phyloP scores from a whole-genome alignment of 2,329 filamentous ascomycete species.

The Colletotrichum lupini region DNA sequence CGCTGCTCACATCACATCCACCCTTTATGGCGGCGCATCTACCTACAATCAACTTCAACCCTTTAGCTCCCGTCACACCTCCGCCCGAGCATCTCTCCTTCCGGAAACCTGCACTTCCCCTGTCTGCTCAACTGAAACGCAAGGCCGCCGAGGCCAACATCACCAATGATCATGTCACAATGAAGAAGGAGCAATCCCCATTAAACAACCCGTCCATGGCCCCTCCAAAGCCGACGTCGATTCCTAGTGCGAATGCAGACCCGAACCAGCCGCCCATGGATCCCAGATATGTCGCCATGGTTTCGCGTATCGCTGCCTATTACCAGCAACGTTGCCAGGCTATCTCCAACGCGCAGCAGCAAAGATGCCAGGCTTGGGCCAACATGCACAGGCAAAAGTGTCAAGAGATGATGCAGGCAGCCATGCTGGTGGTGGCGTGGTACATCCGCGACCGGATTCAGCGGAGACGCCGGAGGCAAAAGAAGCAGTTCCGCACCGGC shows the following conservation, averaged over 20 bases:
- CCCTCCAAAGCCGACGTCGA: slow-evolving; percentile 18
- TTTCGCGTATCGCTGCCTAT: slow-evolving; percentile 58
- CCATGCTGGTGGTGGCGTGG: slow-evolving; percentile 62
- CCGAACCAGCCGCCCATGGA: slow-evolving; percentile 42
- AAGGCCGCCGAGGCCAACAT: slow-evolving; percentile 32
- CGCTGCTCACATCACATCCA: slow-evolving; percentile 7
- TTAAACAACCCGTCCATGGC: slow-evolving; percentile 5
- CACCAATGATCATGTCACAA: slow-evolving; percentile 21
- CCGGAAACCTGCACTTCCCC: slow-evolving; percentile 31
- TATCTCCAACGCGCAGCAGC: slow-evolving; percentile 58
- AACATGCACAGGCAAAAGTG: slow-evolving; percentile 57
- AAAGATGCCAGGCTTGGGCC: slow-evolving; percentile 60
- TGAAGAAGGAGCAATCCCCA: slow-evolving; percentile 28
- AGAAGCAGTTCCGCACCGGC: slow-evolving; percentile 53
- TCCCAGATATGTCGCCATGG: slow-evolving; percentile 57
- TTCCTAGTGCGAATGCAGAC: slow-evolving; percentile 7
- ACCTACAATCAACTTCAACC: slow-evolving; percentile 41
- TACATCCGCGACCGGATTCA: slow-evolving; percentile 60
- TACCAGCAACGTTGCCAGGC: slow-evolving; percentile 61
- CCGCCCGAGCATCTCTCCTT: slow-evolving; percentile 52
- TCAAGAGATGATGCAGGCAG: slow-evolving; percentile 60
- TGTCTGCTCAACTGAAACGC: slow-evolving; percentile 35
- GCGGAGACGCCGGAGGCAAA: slow-evolving; percentile 53
- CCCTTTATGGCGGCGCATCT: slow-evolving; percentile 34
- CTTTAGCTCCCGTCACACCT: slow-evolving; percentile 51